Evolutionary conservation across 345 rosid species (phyloP).

Genomic region (Leavenworthia alabamica): DNA sequence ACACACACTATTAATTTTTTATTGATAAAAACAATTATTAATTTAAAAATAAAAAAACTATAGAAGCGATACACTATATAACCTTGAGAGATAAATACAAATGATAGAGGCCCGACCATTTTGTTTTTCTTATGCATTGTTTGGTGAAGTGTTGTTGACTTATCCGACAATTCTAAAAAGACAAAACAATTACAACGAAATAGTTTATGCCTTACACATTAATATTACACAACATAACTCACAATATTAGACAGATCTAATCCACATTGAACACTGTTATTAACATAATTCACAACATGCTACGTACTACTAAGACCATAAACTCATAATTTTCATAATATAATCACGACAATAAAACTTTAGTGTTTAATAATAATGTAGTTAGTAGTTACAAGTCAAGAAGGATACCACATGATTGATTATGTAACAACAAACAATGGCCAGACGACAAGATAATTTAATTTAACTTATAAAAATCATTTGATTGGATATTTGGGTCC

Average conservation of each 20-base stretch:
- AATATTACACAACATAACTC: background rate
- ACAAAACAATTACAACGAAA: background rate
- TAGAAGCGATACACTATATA: background rate
- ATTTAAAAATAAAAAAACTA: background rate
- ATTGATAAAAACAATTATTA: no score
- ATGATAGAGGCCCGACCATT: background rate
- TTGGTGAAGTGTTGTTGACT: background rate
- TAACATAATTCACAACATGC: background rate
- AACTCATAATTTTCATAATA: background rate
- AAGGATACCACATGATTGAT: slow-evolving; percentile 13
- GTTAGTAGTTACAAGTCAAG: background rate
- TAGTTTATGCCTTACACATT: background rate
- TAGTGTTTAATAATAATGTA: background rate
- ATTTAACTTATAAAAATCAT: background rate
- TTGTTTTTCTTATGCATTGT: background rate
- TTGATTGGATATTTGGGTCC: slow-evolving; percentile 15
- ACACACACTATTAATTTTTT: no score
- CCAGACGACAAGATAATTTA: background rate
- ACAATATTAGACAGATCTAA: background rate
- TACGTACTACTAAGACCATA: background rate
- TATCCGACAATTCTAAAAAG: background rate
- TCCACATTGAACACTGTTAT: background rate
- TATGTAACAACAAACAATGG: background rate
- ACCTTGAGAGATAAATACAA: background rate
- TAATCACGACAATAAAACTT: background rate